Conservation (phyloP, 257 asterid genomes). For the Henckelia pumila region DNA sequence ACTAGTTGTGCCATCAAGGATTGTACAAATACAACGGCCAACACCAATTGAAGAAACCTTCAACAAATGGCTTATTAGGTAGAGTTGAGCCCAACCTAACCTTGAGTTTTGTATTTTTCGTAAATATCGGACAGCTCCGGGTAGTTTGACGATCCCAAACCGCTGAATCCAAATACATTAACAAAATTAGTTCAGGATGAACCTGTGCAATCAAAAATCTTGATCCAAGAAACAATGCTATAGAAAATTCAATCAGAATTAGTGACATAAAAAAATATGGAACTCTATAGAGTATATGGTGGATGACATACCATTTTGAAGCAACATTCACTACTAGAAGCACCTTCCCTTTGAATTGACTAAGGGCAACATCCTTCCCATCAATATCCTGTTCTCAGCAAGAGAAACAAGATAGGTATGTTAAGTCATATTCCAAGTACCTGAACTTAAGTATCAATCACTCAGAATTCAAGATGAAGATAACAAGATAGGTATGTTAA, state of each 20-base stretch:
- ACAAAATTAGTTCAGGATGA: constrained; percentile 31
- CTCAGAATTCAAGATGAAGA: neutral
- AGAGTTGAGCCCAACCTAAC: constrained; percentile 38
- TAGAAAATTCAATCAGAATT: constrained; percentile 9
- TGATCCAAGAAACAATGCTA: constrained; percentile 11
- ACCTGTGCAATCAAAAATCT: neutral
- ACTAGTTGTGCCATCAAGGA: neutral
- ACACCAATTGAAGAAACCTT: no score
- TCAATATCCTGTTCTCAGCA: constrained; percentile 70
- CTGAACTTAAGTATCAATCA: neutral
- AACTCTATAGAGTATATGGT: neutral
- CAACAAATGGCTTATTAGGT: neutral
- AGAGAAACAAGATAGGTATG: neutral
- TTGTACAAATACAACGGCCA: no score
- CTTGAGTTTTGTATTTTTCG: constrained; percentile 83
- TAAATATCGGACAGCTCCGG: constrained; percentile 74
- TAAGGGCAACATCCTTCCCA: constrained; percentile 68
- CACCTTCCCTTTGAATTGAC: constrained; percentile 72
- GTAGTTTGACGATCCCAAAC: constrained; percentile 85
- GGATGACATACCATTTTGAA: constrained; percentile 73
- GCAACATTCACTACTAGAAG: constrained; percentile 93
- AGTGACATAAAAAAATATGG: neutral
- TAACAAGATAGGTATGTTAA: no score
- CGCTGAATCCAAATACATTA: constrained; percentile 52
- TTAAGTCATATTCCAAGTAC: neutral